Evolutionary conservation across 306 rosid species (phyloP).

Genomic region (Spatholobus suberectus): DNA sequence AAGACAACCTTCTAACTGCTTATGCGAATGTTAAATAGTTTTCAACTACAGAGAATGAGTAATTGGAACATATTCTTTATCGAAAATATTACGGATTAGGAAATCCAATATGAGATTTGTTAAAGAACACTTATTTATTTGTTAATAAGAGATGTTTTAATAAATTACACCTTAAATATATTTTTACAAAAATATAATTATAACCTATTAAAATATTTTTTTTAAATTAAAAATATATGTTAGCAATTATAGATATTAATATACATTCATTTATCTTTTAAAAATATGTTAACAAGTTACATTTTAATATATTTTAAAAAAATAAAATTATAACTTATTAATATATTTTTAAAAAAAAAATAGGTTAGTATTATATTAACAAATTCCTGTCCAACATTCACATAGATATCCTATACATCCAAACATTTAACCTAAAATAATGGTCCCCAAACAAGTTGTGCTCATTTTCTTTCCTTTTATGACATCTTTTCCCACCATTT

Average conservation of each 20-base stretch:
- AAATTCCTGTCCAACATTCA: background rate
- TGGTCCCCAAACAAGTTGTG: slow-evolving; percentile 39
- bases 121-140: background rate
- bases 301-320: background rate
- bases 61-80: background rate
- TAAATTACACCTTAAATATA: background rate
- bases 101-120: background rate
- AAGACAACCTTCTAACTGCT: background rate
- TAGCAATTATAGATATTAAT: background rate
- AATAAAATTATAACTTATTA: background rate
- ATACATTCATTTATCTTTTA: background rate
- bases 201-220: no score
- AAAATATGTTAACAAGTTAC: background rate
- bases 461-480: slow-evolving; percentile 32
- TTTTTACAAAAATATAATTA: background rate
- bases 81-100: background rate
- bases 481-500: slow-evolving; percentile 41
- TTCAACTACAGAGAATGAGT: no score
- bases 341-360: background rate
- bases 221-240: no score
- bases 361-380: background rate
- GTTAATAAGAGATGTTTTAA: background rate
- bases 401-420: background rate
- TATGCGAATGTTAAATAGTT: background rate
- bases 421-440: background rate